A percentile compares a stretch with the other conserved stretches of the same genome.
phyloP scores from a whole-genome alignment of 495 filamentous ascomycete genomes.

The Trichocladium antarcticum region DNA sequence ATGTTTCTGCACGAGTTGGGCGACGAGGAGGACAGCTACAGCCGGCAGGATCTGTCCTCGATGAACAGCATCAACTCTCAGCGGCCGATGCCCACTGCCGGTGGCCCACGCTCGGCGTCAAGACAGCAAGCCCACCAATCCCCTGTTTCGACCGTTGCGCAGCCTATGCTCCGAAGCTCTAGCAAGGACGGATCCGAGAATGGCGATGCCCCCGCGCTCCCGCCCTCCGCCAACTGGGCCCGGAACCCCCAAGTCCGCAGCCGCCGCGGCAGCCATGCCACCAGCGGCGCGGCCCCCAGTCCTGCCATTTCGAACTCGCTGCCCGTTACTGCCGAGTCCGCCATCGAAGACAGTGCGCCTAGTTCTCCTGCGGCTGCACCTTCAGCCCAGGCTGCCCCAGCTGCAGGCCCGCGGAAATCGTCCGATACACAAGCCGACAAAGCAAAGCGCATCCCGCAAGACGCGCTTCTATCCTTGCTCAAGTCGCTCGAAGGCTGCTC shows the following conservation, averaged over 20 bases:
- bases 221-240: slow-evolving; percentile 89
- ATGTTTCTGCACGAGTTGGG: slow-evolving; percentile 97
- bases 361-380: slow-evolving; percentile 1
- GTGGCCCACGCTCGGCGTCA: slow-evolving; percentile 40
- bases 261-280: slow-evolving; percentile 62
- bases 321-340: slow-evolving; percentile 39
- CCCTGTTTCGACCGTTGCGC: slow-evolving; percentile 47
- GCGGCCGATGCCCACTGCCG: slow-evolving; percentile 42
- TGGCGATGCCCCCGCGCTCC: slow-evolving; percentile 74
- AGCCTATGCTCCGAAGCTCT: slow-evolving; percentile 60
- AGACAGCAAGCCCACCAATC: slow-evolving; percentile 42
- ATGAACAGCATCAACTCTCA: slow-evolving; percentile 82
- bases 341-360: slow-evolving; percentile 16
- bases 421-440: slow-evolving; percentile 7
- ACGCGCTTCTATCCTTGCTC: slow-evolving; percentile 21
- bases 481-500: slow-evolving; percentile 26
- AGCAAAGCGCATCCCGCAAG: slow-evolving; percentile 12
- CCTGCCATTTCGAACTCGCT: slow-evolving; percentile 57
- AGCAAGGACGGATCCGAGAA: slow-evolving; percentile 66
- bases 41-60: slow-evolving; percentile 88
- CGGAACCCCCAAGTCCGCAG: slow-evolving; percentile 62
- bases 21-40: slow-evolving; percentile 94
- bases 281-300: slow-evolving; percentile 69
- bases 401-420: background rate
- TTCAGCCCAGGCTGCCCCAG: background rate